Conservation (phyloP, 257 asterid species). For the Solanum etuberosum region DNA sequence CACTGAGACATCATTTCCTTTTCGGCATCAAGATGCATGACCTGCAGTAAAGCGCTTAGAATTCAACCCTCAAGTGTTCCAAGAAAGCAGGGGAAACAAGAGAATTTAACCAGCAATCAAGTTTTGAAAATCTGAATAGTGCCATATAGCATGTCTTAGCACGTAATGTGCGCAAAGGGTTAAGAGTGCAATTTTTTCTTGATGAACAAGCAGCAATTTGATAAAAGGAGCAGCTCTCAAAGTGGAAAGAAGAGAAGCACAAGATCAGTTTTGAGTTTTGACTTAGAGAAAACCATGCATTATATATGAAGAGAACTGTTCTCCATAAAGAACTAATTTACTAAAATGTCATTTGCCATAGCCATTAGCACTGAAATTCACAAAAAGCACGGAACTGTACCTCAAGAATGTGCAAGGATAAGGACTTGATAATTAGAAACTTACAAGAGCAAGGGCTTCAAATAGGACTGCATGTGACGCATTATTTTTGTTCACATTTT, state of each 20-base stretch:
- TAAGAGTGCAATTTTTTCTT: not conserved
- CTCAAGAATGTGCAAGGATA: not conserved
- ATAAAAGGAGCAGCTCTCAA: not conserved
- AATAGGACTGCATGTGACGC: slow-evolving; percentile 99
- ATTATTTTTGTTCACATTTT: slow-evolving; percentile 98
- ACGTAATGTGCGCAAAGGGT: not conserved
- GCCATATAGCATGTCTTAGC: not conserved
- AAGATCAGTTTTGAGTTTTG: not conserved
- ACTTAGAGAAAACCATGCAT: not conserved
- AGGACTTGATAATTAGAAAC: not conserved
- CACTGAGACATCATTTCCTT: slow-evolving; percentile 98
- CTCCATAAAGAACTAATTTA: not conserved
- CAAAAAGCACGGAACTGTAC: not conserved
- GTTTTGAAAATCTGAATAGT: not conserved
- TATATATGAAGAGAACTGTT: not conserved
- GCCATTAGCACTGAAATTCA: not conserved
- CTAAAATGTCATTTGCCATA: not conserved
- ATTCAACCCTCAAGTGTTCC: not conserved
- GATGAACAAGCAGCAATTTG: not conserved
- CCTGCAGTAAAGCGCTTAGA: slow-evolving; percentile 28
- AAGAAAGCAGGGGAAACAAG: not conserved
- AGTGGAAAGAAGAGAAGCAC: not conserved
- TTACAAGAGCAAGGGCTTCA: slow-evolving; percentile 99
- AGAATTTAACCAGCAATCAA: not conserved
- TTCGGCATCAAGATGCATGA: slow-evolving; percentile 99